These are phyloP conservation scores for Halocafeteria seosinensis DNA, from an alignment of 108 stramenopile species.

Conservation along the genomic window DNA sequence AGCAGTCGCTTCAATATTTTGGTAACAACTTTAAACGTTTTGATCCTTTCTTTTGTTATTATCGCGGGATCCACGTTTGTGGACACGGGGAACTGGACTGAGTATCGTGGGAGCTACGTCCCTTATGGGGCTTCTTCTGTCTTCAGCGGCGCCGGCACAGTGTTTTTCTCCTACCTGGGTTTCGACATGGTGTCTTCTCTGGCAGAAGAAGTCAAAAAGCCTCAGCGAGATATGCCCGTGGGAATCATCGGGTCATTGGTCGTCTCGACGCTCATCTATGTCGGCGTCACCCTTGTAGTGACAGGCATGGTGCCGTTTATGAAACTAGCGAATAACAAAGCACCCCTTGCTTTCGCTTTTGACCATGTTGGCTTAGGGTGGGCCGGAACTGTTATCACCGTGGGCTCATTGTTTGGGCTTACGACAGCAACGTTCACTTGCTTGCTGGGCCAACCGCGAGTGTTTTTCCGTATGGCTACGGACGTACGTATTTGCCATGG, in stretches of 20 bases:
- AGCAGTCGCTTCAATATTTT: conserved; percentile 34
- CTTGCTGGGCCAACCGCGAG: conserved; percentile 45
- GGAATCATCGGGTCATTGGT: conserved; percentile 38
- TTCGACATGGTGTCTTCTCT: conserved; percentile 41
- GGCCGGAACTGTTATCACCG: conserved; percentile 25
- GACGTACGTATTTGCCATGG: too few relatives aligned
- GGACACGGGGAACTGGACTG: conserved; percentile 13
- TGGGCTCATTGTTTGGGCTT: conserved; percentile 36
- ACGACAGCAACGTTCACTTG: conserved; percentile 40
- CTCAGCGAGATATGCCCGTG: conserved; percentile 43
- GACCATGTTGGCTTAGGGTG: conserved; percentile 13
- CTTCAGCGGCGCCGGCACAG: conserved; percentile 30
- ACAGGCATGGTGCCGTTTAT: conserved; percentile 36
- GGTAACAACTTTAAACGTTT: conserved; percentile 36
- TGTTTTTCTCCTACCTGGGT: conserved; percentile 16
- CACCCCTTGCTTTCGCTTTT: conserved; percentile 38
- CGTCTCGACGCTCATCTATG: conserved; percentile 28
- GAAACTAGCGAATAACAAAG: conserved; percentile 21
- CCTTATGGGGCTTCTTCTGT: conserved; percentile 26
- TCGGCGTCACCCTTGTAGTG: conserved; percentile 23
- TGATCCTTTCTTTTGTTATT: conserved; percentile 30
- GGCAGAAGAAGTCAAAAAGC: conserved; percentile 40
- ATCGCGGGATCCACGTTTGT: conserved; percentile 14
- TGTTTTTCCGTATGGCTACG: conserved; percentile 44
- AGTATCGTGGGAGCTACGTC: conserved; percentile 31